Evolutionary conservation across 1,284 basidiomycete species (phyloP).

Genomic region (Spongiforma sp.): DNA sequence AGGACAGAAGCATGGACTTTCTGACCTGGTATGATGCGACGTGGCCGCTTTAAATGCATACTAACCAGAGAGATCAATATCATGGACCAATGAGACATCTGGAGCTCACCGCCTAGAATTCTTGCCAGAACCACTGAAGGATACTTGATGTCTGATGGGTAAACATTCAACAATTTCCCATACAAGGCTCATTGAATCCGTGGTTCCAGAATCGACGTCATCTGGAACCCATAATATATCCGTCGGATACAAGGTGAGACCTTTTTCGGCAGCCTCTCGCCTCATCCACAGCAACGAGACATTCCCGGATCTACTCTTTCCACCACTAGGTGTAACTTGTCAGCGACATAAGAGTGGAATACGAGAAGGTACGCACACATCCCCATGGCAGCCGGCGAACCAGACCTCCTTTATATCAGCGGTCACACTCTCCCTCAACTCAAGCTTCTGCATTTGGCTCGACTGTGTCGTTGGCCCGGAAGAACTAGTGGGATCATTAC

Average conservation of each 20-base stretch:
- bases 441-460: too few relatives aligned
- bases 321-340: constrained; percentile 5
- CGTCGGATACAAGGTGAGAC: constrained; percentile 11
- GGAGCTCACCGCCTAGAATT: background rate
- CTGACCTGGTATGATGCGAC: constrained; percentile 21
- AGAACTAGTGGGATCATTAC: too few relatives aligned
- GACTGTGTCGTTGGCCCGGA: too few relatives aligned
- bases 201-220: constrained; percentile 15
- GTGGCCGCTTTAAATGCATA: constrained; percentile 6
- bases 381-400: constrained; percentile 31
- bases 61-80: constrained; percentile 3
- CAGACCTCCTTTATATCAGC: constrained; percentile 17
- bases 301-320: constrained; percentile 13
- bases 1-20: constrained; percentile 19
- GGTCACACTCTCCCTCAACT: too few relatives aligned
- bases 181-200: constrained; percentile 14
- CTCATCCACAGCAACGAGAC: constrained; percentile 24
- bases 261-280: constrained; percentile 14
- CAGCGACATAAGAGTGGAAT: background rate
- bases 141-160: constrained; percentile 17
- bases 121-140: constrained; percentile 4
- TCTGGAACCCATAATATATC: constrained; percentile 13
- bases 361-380: constrained; percentile 23
- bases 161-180: constrained; percentile 20
- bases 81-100: background rate